Evolutionary conservation across 2,329 filamentous ascomycete species (phyloP).

Genomic region (Epichloe baconii): DNA sequence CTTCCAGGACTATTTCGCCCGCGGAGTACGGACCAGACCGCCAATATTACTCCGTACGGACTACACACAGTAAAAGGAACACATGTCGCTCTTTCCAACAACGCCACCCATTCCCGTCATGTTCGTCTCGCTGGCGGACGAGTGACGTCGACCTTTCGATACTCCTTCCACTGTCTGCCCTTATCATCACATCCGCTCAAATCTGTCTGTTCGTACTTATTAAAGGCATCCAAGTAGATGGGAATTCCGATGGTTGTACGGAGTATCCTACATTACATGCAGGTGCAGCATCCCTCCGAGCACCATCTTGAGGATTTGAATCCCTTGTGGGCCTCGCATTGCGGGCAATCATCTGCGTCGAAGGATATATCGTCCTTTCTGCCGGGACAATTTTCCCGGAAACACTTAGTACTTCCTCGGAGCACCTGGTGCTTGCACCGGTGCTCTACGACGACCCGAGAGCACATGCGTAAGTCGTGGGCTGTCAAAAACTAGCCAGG

Average conservation of each 20-base stretch:
- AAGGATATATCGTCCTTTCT: slow-evolving; percentile 18
- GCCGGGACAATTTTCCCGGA: slow-evolving; percentile 17
- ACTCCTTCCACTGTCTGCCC: background rate
- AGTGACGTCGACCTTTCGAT: background rate
- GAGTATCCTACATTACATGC: slow-evolving; percentile 11
- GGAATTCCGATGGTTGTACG: background rate
- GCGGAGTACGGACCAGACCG: background rate
- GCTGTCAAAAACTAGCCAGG: background rate
- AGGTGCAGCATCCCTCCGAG: slow-evolving; percentile 17
- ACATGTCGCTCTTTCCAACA: slow-evolving; percentile 1
- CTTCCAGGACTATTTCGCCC: background rate
- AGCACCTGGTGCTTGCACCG: slow-evolving; percentile 23
- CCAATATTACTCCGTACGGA: background rate
- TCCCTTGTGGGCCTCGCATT: slow-evolving; percentile 19
- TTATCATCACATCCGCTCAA: background rate
- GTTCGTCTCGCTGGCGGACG: background rate
- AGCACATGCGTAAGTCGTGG: slow-evolving; percentile 17
- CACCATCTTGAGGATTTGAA: slow-evolving; percentile 24
- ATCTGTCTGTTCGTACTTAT: background rate
- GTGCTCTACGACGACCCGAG: slow-evolving; percentile 20
- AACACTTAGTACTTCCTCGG: slow-evolving; percentile 24
- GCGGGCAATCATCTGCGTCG: slow-evolving; percentile 20
- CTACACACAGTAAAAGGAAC: background rate
- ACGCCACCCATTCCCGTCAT: background rate
- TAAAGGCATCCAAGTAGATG: background rate